Evolutionary conservation across 805 yeast species (phyloP).

Genomic region (Candida argentea): DNA sequence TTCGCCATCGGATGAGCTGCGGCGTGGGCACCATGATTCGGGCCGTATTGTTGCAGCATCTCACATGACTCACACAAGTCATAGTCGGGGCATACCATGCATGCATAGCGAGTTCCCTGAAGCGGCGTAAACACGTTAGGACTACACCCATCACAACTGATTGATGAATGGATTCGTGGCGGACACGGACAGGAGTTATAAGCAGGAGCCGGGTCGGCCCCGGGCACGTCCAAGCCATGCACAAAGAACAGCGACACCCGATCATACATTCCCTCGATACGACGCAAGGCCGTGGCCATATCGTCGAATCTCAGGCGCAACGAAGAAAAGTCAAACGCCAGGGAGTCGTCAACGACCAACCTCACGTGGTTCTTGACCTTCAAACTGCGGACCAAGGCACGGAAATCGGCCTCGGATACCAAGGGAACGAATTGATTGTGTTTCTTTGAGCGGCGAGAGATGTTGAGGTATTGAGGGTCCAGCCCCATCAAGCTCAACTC

Average conservation of each 20-base stretch:
- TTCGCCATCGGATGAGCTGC: conserved; percentile 22
- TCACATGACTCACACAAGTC: conserved; percentile 40
- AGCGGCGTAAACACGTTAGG: conserved; percentile 23
- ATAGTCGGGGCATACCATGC: conserved; percentile 42
- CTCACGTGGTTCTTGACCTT: conserved; percentile 36
- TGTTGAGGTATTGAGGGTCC: conserved; percentile 2
- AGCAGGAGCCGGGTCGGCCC: neutral
- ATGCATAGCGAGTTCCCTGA: conserved; percentile 38
- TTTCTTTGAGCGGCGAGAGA: conserved; percentile 38
- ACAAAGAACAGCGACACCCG: conserved; percentile 11
- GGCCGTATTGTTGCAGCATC: conserved; percentile 6
- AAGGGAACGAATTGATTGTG: conserved; percentile 30
- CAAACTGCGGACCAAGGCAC: conserved; percentile 34
- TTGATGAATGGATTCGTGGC: conserved; percentile 17
- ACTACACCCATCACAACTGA: conserved; percentile 27
- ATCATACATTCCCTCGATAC: conserved; percentile 15
- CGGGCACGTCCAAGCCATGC: neutral
- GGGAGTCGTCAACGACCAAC: conserved; percentile 16
- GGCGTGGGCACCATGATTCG: conserved; percentile 11
- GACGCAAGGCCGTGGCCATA: conserved; percentile 14
- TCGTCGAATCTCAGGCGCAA: conserved; percentile 18
- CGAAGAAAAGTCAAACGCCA: conserved; percentile 11
- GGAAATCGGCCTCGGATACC: conserved; percentile 29
- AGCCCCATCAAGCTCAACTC: conserved; percentile 2
- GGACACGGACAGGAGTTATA: too few relatives aligned